These are phyloP conservation scores for Arthromyces matolae DNA, from an alignment of 768 basidiomycete species.

Conservation along the genomic window DNA sequence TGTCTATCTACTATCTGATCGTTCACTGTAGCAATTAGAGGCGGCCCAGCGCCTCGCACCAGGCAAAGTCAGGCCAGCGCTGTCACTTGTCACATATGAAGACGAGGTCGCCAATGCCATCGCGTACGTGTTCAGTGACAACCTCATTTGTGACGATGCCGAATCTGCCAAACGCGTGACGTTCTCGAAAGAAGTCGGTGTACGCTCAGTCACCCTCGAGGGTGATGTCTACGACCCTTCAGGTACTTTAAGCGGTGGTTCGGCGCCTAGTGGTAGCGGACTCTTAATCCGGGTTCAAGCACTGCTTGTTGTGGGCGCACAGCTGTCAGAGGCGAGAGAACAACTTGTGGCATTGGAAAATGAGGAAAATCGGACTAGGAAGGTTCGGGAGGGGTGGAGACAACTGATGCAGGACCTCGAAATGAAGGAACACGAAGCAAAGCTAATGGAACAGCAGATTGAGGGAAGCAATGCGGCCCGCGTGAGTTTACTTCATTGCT, in stretches of 20 bases:
- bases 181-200: constrained; percentile 62
- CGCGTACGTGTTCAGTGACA: constrained; percentile 90
- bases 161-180: constrained; percentile 85
- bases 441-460: constrained; percentile 78
- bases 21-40: constrained; percentile 60
- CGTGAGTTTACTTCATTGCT: constrained; percentile 42
- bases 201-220: constrained; percentile 86
- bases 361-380: constrained; percentile 50
- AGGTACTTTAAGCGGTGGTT: constrained; percentile 89
- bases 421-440: constrained; percentile 85
- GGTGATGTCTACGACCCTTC: constrained; percentile 97
- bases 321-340: constrained; percentile 46
- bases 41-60: constrained; percentile 69
- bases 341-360: constrained; percentile 49
- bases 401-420: constrained; percentile 65
- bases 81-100: constrained; percentile 84
- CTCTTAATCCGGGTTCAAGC: constrained; percentile 82
- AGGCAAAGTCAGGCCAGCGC: constrained; percentile 78
- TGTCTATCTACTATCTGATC: not conserved
- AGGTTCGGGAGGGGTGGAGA: constrained; percentile 60
- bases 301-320: constrained; percentile 62
- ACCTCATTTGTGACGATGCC: constrained; percentile 86
- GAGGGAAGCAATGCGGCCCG: constrained; percentile 85
- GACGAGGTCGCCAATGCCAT: constrained; percentile 84
- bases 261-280: constrained; percentile 73